Conservation (phyloP, 306 rosid species). For the Aeschynomene evenia region DNA sequence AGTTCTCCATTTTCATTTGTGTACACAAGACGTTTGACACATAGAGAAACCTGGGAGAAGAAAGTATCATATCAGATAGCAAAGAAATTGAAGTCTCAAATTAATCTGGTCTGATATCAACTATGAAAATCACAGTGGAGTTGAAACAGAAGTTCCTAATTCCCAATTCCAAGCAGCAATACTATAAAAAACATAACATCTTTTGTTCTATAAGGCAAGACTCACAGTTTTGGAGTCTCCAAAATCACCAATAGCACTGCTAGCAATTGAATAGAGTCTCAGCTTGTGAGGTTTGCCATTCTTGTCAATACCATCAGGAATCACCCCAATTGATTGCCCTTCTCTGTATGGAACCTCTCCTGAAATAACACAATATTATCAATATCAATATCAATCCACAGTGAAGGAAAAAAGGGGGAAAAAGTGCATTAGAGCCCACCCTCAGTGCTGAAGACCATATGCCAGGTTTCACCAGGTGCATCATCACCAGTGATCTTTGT, state of each 20-base stretch:
- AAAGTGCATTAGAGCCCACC: constrained; percentile 43
- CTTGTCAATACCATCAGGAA: constrained; percentile 82
- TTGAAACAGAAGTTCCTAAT: background rate
- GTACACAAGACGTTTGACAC: constrained; percentile 88
- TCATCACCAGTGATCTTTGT: constrained; percentile 98
- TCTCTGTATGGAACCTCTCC: constrained; percentile 98
- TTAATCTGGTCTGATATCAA: background rate
- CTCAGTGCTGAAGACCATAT: constrained; percentile 97
- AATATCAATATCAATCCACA: background rate
- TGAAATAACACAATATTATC: constrained; percentile 28
- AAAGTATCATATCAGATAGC: constrained; percentile 17
- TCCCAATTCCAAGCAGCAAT: background rate
- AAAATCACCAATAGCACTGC: constrained; percentile 93
- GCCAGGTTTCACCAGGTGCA: constrained; percentile 99
- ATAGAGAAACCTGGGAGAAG: constrained; percentile 70
- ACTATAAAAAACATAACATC: background rate
- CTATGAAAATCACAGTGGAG: background rate
- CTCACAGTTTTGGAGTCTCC: constrained; percentile 94
- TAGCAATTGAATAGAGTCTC: constrained; percentile 84
- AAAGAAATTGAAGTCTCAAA: constrained; percentile 11
- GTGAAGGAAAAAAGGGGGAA: background rate
- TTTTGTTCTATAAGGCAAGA: background rate
- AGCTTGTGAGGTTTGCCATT: constrained; percentile 94
- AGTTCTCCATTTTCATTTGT: constrained; percentile 82
- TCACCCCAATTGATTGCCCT: constrained; percentile 93